Evolutionary conservation across 345 rosid species (phyloP), one percentile per base, ranked within the genome.

Genomic region (Arabis alpina): DNA sequence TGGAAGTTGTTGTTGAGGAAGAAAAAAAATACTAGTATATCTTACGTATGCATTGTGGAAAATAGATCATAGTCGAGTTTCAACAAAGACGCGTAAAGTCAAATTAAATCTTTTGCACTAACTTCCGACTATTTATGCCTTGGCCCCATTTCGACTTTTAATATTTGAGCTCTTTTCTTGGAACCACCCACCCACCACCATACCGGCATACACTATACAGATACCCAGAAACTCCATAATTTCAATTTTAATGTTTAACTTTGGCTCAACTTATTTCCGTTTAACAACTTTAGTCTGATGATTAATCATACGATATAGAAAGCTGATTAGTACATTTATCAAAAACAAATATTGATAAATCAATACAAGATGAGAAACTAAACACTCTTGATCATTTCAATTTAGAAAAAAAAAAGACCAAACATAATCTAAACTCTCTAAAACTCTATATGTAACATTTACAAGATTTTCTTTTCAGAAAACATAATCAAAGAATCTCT

Each of bases 111-210:
- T 36, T 19, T 12, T 2, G 0, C 40, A 8, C 6, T 2, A 15
- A 30, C 28, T 34, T 64, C 2, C 15, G 11, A 36, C 9, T 12
- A 2, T 36, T 19, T 1, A 34, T 4, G 8, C 41, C 23, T 58
- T 25, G 14, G 25, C 1, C 39, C 54, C 48, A 12, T 62, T 51
- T 13, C 19, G 12, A 32, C 4, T 39, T 27, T 43, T 43, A 2
- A 10, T 49, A 11, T 50, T 27, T 8, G 10, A 24, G 50, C 62
- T 36, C 32, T 44, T 61, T 66, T 71, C 56, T 14, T 42, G 70
- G 68, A 71, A 70, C 42, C 67, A 51, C 14, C 51, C 23, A 19
- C 23, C 23, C n/a, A n/a, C n/a, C n/a, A n/a, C n/a, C n/a, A n/a
- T n/a, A n/a, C n/a, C n/a, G n/a, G n/a, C n/a, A 19, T 19, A 19